Evolutionary conservation across 768 basidiomycete species (phyloP).

Genomic region (Mycena rebaudengoi): DNA sequence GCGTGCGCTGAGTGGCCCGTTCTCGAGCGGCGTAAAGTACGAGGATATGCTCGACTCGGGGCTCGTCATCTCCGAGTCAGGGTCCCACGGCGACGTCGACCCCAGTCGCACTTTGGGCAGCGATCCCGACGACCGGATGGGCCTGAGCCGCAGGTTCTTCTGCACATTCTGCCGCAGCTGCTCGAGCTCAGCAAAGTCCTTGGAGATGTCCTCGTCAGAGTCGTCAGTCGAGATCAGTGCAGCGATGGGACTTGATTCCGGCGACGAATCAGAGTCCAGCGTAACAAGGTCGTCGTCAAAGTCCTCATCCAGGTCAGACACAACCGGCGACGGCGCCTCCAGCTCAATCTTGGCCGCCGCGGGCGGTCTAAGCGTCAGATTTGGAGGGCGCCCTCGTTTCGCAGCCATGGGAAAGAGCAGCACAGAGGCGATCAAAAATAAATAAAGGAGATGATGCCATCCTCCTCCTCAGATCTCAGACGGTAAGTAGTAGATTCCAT

Average conservation of each 20-base stretch:
- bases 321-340: constrained; percentile 47
- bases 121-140: constrained; percentile 69
- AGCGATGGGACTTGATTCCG: constrained; percentile 37
- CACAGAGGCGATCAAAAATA: no score
- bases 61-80: constrained; percentile 25
- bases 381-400: constrained; percentile 61
- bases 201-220: constrained; percentile 56
- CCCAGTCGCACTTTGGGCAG: constrained; percentile 55
- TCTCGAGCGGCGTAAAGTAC: constrained; percentile 27
- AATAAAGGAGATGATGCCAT: no score
- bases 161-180: constrained; percentile 75
- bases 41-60: constrained; percentile 24
- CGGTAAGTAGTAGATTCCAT: no score
- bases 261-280: constrained; percentile 35
- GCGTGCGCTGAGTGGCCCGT: constrained; percentile 35
- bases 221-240: no score
- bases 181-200: constrained; percentile 74
- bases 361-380: constrained; percentile 53
- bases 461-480: no score
- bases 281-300: constrained; percentile 44
- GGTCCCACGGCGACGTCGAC: constrained; percentile 23
- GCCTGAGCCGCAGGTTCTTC: constrained; percentile 80
- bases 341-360: constrained; percentile 38
- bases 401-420: constrained; percentile 22
- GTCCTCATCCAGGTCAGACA: constrained; percentile 47